A percentile compares a stretch with the other conserved stretches of the same genome.
phyloP scores from a whole-genome alignment of 2,329 filamentous ascomycete genomes.

The Phialophora verrucosa region DNA sequence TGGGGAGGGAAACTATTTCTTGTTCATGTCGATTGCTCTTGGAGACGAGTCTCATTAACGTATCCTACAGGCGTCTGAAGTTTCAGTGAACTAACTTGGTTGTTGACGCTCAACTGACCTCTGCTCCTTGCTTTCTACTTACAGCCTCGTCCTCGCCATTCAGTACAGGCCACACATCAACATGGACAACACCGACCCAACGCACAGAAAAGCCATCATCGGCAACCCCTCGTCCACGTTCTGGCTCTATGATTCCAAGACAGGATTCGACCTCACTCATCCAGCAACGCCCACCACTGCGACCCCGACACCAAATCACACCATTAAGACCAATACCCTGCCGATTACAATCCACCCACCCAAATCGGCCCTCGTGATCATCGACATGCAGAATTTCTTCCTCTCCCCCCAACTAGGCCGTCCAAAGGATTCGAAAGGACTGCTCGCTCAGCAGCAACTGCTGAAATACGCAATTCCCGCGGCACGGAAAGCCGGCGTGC shows the following conservation, averaged over 20 bases:
- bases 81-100: neutral
- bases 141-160: neutral
- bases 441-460: conserved; percentile 51
- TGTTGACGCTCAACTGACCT: neutral
- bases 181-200: conserved; percentile 33
- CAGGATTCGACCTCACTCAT: conserved; percentile 56
- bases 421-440: conserved; percentile 50
- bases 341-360: conserved; percentile 49
- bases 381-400: conserved; percentile 63
- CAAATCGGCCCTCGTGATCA: conserved; percentile 56
- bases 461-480: conserved; percentile 54
- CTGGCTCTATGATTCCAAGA: conserved; percentile 53
- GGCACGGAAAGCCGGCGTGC: conserved; percentile 58
- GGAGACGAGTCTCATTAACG: neutral
- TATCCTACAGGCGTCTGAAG: neutral
- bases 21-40: neutral
- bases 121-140: too few species aligned
- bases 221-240: conserved; percentile 48
- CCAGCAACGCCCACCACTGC: conserved; percentile 43
- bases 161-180: neutral
- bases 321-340: conserved; percentile 40
- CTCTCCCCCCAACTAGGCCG: conserved; percentile 52
- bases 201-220: conserved; percentile 47
- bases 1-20: neutral
- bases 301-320: conserved; percentile 26